Evolutionary conservation across 106 monocot genomes (phyloP), one percentile per base, ranked within the genome.

Genomic region (Vanilla planifolia): DNA sequence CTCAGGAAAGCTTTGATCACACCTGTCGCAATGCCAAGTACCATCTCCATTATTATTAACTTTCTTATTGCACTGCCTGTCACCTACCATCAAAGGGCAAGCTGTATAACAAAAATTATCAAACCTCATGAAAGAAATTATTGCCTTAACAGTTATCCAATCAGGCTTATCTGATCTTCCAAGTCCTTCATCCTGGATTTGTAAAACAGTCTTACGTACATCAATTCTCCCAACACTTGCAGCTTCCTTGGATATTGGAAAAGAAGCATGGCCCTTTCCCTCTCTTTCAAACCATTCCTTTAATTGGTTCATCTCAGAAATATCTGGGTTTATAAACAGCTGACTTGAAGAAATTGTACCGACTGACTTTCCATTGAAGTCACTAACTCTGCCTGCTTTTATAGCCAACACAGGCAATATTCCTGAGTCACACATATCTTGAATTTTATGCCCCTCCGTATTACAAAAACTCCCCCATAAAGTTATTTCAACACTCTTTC

Each of bases 1-100:
- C 30, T 89, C 85, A 7, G 79, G 79, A 32, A 89, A 73, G 42
- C 73, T 77, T 51, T 64, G 73, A 36, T 89, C 85, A 45, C 93
- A 93, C 14, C 79, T 65, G 23, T 93, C 93, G 75, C 93, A 93
- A 11, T 75, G 81, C 93, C 93, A 93, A 11, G 59, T 75, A 16
- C 93, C 93, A 83, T 93, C 93, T 30, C 89, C 93, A 62, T 85
- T 93, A 56, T 93, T 89, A 44, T 65, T 85, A 34, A 89, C 93
- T 63, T 93, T 93, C 59, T 93, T 93, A 43, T 59, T 82, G 74
- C 93, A 93, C 20, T 76, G 81, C 32, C 85, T 79, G 22, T 82
- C 85, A 3, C 71, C 78, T 0, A 79, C 62, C 67, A 72, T 71
- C 64, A 79, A 59, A 13, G 89, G 85, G 21, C 93, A 93, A 47